Conservation (phyloP, 2,329 filamentous ascomycete genomes). For the Nothomitra cinnamomea region DNA sequence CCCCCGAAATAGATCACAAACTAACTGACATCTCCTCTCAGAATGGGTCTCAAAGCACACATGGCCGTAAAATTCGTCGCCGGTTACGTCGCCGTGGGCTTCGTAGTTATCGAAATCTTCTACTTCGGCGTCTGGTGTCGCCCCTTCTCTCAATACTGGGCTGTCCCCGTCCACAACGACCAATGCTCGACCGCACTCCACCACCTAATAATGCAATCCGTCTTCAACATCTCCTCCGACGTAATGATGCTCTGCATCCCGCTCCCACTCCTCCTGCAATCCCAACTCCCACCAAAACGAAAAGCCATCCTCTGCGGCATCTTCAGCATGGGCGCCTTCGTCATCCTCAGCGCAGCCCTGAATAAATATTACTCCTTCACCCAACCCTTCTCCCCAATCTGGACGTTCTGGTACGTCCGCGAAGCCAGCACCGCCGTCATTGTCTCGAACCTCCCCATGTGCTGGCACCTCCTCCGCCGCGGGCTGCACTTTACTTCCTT, state of each 20-base stretch:
- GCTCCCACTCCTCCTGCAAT: slow-evolving; percentile 33
- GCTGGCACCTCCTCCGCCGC: slow-evolving; percentile 30
- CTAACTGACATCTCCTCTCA: slow-evolving; percentile 9
- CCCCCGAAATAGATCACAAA: too few species aligned
- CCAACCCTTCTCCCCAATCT: slow-evolving; percentile 13
- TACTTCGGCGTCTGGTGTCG: slow-evolving; percentile 33
- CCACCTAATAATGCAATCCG: slow-evolving; percentile 41
- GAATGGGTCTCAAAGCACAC: slow-evolving; percentile 29
- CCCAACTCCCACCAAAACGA: slow-evolving; percentile 32
- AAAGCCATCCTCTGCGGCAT: slow-evolving; percentile 35
- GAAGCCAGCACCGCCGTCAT: slow-evolving; percentile 35
- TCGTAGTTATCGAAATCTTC: slow-evolving; percentile 34
- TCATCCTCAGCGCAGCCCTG: slow-evolving; percentile 29
- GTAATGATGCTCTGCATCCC: slow-evolving; percentile 41
- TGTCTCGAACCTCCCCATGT: slow-evolving; percentile 35
- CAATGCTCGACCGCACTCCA: slow-evolving; percentile 40
- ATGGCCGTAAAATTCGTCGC: slow-evolving; percentile 32
- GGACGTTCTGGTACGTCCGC: slow-evolving; percentile 33
- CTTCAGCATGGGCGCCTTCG: slow-evolving; percentile 33
- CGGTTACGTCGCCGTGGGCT: slow-evolving; percentile 30
- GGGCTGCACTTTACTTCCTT: too few species aligned
- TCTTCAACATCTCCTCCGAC: slow-evolving; percentile 43
- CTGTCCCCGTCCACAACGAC: slow-evolving; percentile 23
- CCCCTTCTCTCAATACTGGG: slow-evolving; percentile 40
- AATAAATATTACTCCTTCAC: slow-evolving; percentile 22